Base-by-base conservation (phyloP, 306 rosid species). In the Coriaria nepalensis region DNA sequence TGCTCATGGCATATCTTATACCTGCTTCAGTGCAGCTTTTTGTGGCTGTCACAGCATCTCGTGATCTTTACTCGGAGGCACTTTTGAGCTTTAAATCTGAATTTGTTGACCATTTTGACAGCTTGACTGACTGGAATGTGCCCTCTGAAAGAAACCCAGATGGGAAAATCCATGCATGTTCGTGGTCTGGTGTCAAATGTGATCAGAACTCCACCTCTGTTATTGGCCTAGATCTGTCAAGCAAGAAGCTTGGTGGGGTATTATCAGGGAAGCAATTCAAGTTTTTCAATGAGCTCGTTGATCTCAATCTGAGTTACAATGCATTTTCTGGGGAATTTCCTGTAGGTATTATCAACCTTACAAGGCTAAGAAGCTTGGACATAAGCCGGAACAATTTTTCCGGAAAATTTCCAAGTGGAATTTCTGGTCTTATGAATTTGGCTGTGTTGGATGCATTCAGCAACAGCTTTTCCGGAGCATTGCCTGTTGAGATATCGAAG, bases 361-460 rank as follows among this genome's bases (percentile, higher is more conserved):
- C 80, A 6, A 71, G 47, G 61, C 72, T 90, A 4, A 65, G 44
- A 67, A 77, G 56, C 55, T 65, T 90, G 72, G 94, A 81, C 41
- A 73, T 90, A 10, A 81, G 94, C 59, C 77, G 87, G 49, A 90
- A 90, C 82, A 84, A 84, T 52, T 84, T 90, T 57, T 81, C 97
- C 6, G 95, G 95, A 43, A 71, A 50, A 6, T 90, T 90, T 49
- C 94, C 95, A 0, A 45, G 49, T 4, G 92, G 93, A 41, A 58
- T 74, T 70, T 66, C 75, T 5, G 52, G 60, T 5, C 82, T 88
- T 20, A 52, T 33, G 52, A 73, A 65, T 40, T 53, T 90, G 57
- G 50, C 56, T 53, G 70, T 77, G 38, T 65, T 84, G 41, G 97
- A 81, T 55, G 97, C 97, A 47, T 81, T 84, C 14, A 84, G 94